Evolutionary conservation across 2,329 filamentous ascomycete species (phyloP).

Genomic region (Pseudogymnoascus pannorum): DNA sequence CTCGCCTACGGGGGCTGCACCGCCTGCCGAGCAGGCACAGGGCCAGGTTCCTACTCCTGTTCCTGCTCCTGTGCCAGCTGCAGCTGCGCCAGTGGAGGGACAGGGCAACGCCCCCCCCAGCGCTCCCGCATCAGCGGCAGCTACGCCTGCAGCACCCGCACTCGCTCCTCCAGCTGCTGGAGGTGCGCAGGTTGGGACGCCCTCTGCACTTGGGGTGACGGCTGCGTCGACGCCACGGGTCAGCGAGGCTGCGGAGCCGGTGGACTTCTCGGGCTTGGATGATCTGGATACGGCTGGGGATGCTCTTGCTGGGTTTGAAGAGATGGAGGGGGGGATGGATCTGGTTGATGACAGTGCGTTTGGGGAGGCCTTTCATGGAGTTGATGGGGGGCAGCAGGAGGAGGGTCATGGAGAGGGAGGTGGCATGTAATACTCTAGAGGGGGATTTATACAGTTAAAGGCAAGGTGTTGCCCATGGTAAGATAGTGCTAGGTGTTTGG

Average conservation of each 20-base stretch:
- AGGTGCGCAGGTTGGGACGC: background rate
- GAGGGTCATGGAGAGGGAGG: constrained; percentile 13
- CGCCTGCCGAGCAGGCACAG: constrained; percentile 3
- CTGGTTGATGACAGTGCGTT: constrained; percentile 75
- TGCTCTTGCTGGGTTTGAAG: constrained; percentile 59
- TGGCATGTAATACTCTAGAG: background rate
- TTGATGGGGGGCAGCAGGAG: constrained; percentile 31
- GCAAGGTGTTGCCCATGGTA: background rate
- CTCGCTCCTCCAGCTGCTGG: background rate
- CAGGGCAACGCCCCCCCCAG: constrained; percentile 15
- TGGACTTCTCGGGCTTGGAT: constrained; percentile 56
- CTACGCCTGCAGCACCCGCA: background rate
- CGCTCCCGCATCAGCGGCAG: constrained; percentile 15
- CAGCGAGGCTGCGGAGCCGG: constrained; percentile 39
- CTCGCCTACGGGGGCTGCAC: constrained; percentile 23
- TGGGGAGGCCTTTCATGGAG: constrained; percentile 71
- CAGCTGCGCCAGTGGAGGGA: constrained; percentile 12
- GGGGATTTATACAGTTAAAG: background rate
- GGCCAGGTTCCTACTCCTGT: background rate
- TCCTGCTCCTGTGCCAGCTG: constrained; percentile 11
- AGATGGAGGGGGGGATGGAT: constrained; percentile 42
- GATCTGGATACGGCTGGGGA: constrained; percentile 66
- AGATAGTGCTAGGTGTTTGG: background rate
- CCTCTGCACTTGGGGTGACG: background rate
- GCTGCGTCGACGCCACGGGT: constrained; percentile 18